Evolutionary conservation across 768 basidiomycete species (phyloP).

Genomic region (Podaxis rugospora): DNA sequence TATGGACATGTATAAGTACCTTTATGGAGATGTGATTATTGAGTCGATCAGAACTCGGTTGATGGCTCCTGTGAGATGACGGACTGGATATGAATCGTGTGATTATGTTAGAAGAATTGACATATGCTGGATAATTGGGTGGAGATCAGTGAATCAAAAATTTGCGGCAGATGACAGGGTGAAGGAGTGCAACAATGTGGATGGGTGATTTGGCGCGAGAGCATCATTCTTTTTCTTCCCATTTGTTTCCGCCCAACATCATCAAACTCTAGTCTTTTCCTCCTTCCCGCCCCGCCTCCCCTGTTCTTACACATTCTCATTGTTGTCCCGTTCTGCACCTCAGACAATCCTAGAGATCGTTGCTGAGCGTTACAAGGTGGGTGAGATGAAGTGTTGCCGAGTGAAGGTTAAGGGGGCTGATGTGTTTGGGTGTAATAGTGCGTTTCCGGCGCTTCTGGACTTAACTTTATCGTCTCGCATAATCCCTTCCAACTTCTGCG

Average conservation of each 20-base stretch:
- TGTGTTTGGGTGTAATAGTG: neutral
- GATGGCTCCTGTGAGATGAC: neutral
- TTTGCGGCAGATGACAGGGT: slow-evolving; percentile 3
- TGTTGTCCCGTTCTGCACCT: neutral
- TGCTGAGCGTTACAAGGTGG: neutral
- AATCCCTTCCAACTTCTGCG: neutral
- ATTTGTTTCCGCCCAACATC: neutral
- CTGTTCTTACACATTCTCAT: neutral
- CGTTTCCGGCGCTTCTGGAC: neutral
- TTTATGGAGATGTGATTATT: neutral
- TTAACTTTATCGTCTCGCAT: neutral
- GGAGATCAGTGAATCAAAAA: slow-evolving; percentile 1
- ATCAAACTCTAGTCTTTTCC: no score
- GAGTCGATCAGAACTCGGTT: neutral
- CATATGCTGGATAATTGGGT: neutral
- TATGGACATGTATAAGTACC: neutral
- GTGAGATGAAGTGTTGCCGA: neutral
- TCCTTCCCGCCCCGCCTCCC: neutral
- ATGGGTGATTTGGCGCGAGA: neutral
- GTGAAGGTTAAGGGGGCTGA: neutral
- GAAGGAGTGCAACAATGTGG: neutral
- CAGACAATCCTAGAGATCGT: neutral
- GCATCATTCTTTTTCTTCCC: neutral
- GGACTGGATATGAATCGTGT: neutral
- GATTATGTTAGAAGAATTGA: neutral